phyloP scores from a whole-genome alignment of 2,329 filamentous ascomycete genomes.

The Aspergillus sp. region DNA sequence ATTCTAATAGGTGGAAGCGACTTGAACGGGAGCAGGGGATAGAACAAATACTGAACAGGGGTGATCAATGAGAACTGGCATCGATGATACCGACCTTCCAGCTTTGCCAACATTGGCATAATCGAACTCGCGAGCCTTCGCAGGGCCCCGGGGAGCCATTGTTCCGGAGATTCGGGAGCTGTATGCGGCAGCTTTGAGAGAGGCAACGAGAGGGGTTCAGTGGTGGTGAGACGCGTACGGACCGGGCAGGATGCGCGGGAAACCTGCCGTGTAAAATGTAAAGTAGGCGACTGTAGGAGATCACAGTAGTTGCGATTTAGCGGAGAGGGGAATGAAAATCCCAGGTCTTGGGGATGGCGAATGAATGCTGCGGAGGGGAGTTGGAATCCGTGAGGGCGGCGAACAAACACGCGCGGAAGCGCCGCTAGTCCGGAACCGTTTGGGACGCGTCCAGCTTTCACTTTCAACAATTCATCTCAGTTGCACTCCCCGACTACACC shows the following conservation, averaged over 20 bases:
- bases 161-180: slow-evolving; percentile 21
- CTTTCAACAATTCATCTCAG: neutral
- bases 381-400: slow-evolving; percentile 25
- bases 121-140: slow-evolving; percentile 49
- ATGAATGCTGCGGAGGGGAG: slow-evolving; percentile 23
- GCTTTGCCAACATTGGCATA: slow-evolving; percentile 51
- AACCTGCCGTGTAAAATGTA: neutral
- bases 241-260: neutral
- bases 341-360: neutral
- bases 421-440: slow-evolving; percentile 39
- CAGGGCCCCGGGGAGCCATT: slow-evolving; percentile 43
- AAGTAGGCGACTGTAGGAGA: neutral
- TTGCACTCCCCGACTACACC: neutral
- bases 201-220: neutral
- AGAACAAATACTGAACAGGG: slow-evolving; percentile 4
- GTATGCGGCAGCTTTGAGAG: slow-evolving; percentile 6
- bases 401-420: slow-evolving; percentile 24
- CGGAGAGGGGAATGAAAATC: neutral
- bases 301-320: neutral
- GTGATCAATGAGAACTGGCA: neutral
- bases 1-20: neutral
- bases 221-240: neutral
- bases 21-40: neutral
- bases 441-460: slow-evolving; percentile 33
- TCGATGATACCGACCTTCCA: slow-evolving; percentile 43